Base-by-base conservation (phyloP, 805 yeast species). In the Wickerhamiella lipophila region DNA sequence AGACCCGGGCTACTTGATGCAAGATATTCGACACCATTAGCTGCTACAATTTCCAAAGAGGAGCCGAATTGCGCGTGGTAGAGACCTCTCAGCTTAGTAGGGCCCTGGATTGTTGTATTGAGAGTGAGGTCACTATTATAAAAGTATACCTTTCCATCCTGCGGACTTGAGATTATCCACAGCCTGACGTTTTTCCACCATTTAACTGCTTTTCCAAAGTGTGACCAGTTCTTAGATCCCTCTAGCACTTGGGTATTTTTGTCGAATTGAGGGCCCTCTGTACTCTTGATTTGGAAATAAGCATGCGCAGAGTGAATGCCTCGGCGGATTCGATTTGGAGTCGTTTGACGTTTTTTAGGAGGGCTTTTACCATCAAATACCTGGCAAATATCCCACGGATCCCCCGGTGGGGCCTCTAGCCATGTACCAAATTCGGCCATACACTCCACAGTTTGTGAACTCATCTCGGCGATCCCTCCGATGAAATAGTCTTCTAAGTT, bases 381-480 rank as follows among this genome's bases (percentile, higher is more conserved):
- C 22, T 54, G 59, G 53, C 70, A 66, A 2, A 68, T 41, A 1
- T 53, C 52, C 66, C 68, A 64, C 1, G 67, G 56, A 0, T 63
- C 64, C 3, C 58, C 50, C 11, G 42, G 42, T 12, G 27, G 21
- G 16, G 3, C 18, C 26, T 30, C 16, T 50, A 76, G 68, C 79
- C 79, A 76, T 0, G 41, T 15, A 6, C 66, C 52, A 18, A 76
- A 55, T 2, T 59, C 59, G 0, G 60, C 53, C 3, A 69, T 19
- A 52, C 82, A 77, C 16, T 52, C 57, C 12, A 60, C 53, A 0
- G 68, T 61, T 1, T 77, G 65, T 32, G 58, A 53, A 1, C 67
- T 59, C 49, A 76, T 68, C 41, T 77, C 80, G 26, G 67, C 64
- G 8, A 75, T 46, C 0, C 82, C 82, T 1, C 82, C 82, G 40